These are phyloP conservation scores for Tylopilus vinaceipallidus DNA, from an alignment of 768 basidiomycete genomes.

Conservation along the genomic window DNA sequence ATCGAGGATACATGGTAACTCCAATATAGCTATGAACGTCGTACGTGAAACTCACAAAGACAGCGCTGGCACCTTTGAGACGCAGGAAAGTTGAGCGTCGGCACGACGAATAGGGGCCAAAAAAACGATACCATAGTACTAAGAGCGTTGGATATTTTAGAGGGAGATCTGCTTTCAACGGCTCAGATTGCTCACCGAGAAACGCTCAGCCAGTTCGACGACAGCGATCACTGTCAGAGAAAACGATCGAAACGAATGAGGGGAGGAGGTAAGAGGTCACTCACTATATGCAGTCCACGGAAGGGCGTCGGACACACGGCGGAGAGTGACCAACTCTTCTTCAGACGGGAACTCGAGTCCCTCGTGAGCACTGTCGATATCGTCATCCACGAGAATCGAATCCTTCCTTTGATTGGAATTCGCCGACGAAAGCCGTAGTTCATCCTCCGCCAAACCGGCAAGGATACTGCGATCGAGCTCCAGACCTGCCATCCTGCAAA, in stretches of 20 bases:
- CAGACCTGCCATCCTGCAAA: conserved; percentile 11
- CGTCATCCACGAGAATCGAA: conserved; percentile 2
- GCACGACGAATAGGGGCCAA: conserved; percentile 6
- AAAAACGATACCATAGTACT: conserved; percentile 45
- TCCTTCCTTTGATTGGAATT: conserved; percentile 26
- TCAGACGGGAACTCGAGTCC: conserved; percentile 64
- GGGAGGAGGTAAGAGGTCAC: neutral
- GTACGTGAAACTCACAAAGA: conserved; percentile 33
- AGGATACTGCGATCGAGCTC: conserved; percentile 9
- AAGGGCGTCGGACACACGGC: conserved; percentile 57
- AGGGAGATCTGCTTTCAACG: neutral
- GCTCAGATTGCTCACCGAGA: conserved; percentile 47
- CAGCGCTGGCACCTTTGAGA: conserved; percentile 38
- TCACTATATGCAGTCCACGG: conserved; percentile 54
- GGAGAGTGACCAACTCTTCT: conserved; percentile 55
- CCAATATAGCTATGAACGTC: neutral
- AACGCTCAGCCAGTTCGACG: conserved; percentile 71
- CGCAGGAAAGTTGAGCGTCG: neutral
- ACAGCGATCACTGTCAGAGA: conserved; percentile 53
- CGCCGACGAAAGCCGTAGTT: neutral
- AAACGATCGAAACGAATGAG: neutral
- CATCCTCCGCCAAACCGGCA: conserved; percentile 14
- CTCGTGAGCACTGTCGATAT: conserved; percentile 41
- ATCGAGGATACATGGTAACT: neutral
- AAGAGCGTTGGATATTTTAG: neutral